Conservation (phyloP, 2,329 filamentous ascomycete species). For the Drechslerella coelobrocha region DNA sequence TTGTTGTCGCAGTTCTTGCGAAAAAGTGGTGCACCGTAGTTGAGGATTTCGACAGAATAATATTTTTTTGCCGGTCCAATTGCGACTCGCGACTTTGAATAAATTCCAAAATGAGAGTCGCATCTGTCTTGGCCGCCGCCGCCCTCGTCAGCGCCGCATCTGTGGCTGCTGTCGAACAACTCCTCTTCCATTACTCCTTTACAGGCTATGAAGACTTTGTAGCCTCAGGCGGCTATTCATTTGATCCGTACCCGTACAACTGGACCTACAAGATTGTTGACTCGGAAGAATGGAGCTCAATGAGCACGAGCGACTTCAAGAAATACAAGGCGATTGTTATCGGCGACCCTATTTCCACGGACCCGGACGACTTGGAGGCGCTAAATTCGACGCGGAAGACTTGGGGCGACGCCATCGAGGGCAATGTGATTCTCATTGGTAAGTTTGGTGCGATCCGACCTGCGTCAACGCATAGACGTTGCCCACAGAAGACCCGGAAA, state of each 20-base stretch:
- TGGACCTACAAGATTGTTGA: conserved; percentile 51
- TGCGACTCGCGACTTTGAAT: conserved; percentile 10
- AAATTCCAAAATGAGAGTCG: conserved; percentile 12
- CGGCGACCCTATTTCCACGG: conserved; percentile 58
- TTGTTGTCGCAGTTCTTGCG: neutral
- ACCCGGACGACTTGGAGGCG: conserved; percentile 54
- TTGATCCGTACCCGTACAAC: conserved; percentile 17
- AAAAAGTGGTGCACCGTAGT: neutral
- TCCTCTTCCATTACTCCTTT: conserved; percentile 36
- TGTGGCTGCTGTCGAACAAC: conserved; percentile 12
- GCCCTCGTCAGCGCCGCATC: neutral
- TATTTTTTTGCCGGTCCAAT: neutral
- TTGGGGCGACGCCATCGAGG: conserved; percentile 60
- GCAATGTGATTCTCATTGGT: conserved; percentile 60
- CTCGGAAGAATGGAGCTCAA: conserved; percentile 58
- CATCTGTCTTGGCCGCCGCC: conserved; percentile 12
- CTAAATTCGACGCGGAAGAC: conserved; percentile 57
- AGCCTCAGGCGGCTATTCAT: neutral
- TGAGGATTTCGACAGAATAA: neutral
- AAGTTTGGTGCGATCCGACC: conserved; percentile 18
- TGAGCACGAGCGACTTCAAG: conserved; percentile 60
- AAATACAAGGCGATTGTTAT: conserved; percentile 61
- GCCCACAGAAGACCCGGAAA: too few species aligned
- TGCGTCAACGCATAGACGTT: conserved; percentile 42
- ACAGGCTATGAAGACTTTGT: conserved; percentile 30